Conservation (phyloP, 2,329 filamentous ascomycete genomes). For the Xylariaceae sp. region DNA sequence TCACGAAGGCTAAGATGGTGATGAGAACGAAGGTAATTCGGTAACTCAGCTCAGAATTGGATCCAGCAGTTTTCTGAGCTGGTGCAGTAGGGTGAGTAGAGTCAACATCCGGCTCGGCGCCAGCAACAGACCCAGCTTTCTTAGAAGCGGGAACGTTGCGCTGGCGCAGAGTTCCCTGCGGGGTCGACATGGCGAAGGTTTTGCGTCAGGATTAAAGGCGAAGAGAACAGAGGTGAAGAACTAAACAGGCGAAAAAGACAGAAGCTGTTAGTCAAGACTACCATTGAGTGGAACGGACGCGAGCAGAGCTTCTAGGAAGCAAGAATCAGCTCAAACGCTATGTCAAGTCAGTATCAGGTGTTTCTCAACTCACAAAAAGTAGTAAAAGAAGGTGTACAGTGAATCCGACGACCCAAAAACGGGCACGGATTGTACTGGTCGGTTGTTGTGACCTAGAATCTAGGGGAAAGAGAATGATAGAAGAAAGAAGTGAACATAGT, state of each 20-base stretch:
- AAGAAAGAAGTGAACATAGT: neutral
- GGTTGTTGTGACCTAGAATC: conserved; percentile 8
- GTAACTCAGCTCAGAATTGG: conserved; percentile 72
- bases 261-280: neutral
- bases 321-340: neutral
- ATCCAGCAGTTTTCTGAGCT: conserved; percentile 32
- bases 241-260: neutral
- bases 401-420: conserved; percentile 9
- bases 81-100: conserved; percentile 36
- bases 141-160: conserved; percentile 46
- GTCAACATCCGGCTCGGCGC: conserved; percentile 45
- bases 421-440: conserved; percentile 9
- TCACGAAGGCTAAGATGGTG: conserved; percentile 79
- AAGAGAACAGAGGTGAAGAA: neutral
- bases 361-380: conserved; percentile 9
- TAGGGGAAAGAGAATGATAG: conserved; percentile 1
- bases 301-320: neutral
- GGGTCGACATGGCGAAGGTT: conserved; percentile 38
- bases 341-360: neutral
- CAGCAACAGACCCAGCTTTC: conserved; percentile 39
- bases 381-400: conserved; percentile 7
- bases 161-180: conserved; percentile 56
- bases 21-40: conserved; percentile 70
- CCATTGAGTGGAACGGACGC: neutral
- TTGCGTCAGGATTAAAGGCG: conserved; percentile 5